A percentile compares a stretch with the other conserved stretches of the same genome.
Conservation (phyloP, 371 early-diverging fungal genomes). For the Syncephalastrum sp. region DNA sequence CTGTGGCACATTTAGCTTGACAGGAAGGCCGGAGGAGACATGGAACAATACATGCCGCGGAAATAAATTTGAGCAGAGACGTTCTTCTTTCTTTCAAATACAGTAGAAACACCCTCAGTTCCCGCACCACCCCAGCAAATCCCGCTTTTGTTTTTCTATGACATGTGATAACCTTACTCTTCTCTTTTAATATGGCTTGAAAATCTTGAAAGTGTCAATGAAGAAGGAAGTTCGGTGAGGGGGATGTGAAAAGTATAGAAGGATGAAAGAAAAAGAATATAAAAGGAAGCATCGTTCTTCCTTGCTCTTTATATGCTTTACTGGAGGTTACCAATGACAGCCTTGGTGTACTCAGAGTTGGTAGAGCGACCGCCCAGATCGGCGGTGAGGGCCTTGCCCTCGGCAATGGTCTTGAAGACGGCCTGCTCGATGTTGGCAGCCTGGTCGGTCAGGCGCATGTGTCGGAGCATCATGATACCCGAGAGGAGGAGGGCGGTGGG, state of each 20-base stretch:
- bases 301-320: background rate
- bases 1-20: no score
- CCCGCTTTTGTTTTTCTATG: no score
- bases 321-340: slow-evolving; percentile 61
- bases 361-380: slow-evolving; percentile 94
- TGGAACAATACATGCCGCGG: no score
- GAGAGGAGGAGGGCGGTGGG: slow-evolving; percentile 93
- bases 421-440: slow-evolving; percentile 88
- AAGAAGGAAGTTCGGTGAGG: no score
- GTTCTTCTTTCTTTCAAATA: no score
- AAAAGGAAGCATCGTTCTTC: background rate
- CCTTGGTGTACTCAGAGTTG: slow-evolving; percentile 89
- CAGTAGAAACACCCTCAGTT: no score
- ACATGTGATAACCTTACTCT: no score
- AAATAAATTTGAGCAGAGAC: no score
- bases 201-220: no score
- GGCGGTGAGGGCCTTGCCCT: slow-evolving; percentile 87
- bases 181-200: no score
- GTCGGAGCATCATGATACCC: slow-evolving; percentile 97
- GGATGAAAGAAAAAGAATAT: background rate
- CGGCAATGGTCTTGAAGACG: slow-evolving; percentile 92
- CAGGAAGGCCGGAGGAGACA: no score
- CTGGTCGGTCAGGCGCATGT: slow-evolving; percentile 82
- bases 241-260: background rate
- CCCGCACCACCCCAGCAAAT: no score